Base-by-base conservation (phyloP, 192 early-diverging fungal genomes). In the Nowakowskiella sp. region DNA sequence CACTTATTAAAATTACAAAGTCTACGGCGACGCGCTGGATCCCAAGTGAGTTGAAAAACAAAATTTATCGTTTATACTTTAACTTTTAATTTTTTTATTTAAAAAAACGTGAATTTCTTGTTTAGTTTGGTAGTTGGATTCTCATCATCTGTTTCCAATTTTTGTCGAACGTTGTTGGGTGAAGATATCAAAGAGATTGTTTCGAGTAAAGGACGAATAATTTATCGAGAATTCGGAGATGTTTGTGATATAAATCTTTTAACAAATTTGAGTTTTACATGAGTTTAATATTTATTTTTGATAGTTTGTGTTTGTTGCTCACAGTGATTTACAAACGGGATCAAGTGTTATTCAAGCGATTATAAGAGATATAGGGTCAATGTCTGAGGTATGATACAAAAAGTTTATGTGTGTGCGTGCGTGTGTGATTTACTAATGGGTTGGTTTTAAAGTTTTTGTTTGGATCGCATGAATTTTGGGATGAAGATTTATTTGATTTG, bases 401-500 rank as follows among this genome's bases (percentile, higher is more conserved):
- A n/a, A n/a, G n/a, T n/a, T n/a, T n/a, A n/a, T n/a, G n/a, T n/a
- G n/a, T n/a, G n/a, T n/a, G n/a, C n/a, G n/a, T n/a, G n/a, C n/a
- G n/a, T n/a, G n/a, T n/a, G n/a, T n/a, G n/a, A n/a, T n/a, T n/a
- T n/a, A n/a, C n/a, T n/a, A n/a, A n/a, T n/a, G n/a, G n/a, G n/a
- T n/a, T n/a, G n/a, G n/a, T n/a, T 2, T 31, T 68, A 32, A 33
- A 77, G 74, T 72, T 79, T 28, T 47, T 79, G 5, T 79, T 80
- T 55, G 77, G 77, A 10, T 55, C 74, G 1, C 52, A 62, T 34
- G 66, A 74, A 21, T 66, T 57, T 36, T 81, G 79, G 79, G 77
- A 81, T 60, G 71, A 74, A 46, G 73, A 80, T 28, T 66, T 77
- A 48, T 77, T 77, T 51, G 76, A 81, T 51, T 53, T 81, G 44